Evolutionary conservation across 129 eudicot species (phyloP).

Genomic region (Flaveria robusta): DNA sequence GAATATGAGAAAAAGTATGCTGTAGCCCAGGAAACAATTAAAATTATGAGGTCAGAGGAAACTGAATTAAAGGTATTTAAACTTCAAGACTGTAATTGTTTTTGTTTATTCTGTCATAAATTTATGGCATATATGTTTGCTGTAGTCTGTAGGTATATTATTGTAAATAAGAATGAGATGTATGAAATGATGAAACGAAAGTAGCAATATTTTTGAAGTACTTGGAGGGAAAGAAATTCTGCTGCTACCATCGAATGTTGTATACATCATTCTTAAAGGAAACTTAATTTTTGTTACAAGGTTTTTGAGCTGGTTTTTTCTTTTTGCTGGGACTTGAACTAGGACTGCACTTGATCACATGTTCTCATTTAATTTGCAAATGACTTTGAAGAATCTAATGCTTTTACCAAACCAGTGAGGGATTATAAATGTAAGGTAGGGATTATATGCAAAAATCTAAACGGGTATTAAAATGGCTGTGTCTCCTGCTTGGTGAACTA

Average conservation of each 20-base stretch:
- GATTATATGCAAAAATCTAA: background rate
- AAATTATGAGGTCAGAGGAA: slow-evolving; percentile 71
- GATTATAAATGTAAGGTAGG: background rate
- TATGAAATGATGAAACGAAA: slow-evolving; percentile 12
- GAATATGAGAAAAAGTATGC: slow-evolving; percentile 65
- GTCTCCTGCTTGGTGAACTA: slow-evolving; percentile 6
- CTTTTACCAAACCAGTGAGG: background rate
- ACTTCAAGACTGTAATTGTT: slow-evolving; percentile 45
- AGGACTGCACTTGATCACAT: background rate
- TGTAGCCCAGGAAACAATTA: slow-evolving; percentile 60
- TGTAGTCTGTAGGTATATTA: background rate
- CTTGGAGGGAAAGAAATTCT: slow-evolving; percentile 6
- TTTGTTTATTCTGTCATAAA: slow-evolving; percentile 7
- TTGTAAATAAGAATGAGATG: background rate
- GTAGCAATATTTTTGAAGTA: background rate
- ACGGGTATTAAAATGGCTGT: slow-evolving; percentile 5
- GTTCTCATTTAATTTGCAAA: slow-evolving; percentile 11
- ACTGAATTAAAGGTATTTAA: slow-evolving; percentile 70
- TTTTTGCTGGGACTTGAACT: background rate
- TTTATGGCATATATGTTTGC: background rate
- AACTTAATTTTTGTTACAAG: background rate
- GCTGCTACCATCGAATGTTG: slow-evolving; percentile 12
- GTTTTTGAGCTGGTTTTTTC: background rate
- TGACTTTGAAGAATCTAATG: background rate
- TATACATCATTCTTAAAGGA: background rate